A percentile compares a stretch with the other conserved stretches of the same genome.
phyloP scores from a whole-genome alignment of 129 eudicot genomes.

The carrot (Daucus carota) region DNA sequence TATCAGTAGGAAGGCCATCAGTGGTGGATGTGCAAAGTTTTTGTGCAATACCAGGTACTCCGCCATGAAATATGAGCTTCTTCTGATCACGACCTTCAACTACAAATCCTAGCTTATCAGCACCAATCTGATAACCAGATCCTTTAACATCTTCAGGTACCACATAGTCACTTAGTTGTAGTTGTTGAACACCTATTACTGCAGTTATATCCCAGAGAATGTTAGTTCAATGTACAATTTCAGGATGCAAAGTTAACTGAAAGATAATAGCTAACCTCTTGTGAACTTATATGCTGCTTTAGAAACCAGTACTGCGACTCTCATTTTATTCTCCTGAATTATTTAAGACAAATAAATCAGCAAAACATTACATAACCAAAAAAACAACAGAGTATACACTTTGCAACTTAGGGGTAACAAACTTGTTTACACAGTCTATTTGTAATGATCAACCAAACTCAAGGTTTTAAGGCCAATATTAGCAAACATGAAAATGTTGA shows the following conservation, averaged over 20 bases:
- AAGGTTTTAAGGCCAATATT: too few relatives aligned
- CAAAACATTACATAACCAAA: background rate
- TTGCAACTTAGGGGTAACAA: background rate
- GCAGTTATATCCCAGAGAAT: background rate
- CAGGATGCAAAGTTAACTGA: background rate
- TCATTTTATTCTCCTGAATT: constrained; percentile 36
- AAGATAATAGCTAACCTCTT: constrained; percentile 19
- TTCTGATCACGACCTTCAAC: constrained; percentile 29
- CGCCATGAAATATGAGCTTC: constrained; percentile 31
- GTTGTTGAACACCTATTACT: constrained; percentile 9
- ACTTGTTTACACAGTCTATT: background rate
- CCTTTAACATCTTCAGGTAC: constrained; percentile 41
- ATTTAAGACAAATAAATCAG: background rate
- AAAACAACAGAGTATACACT: background rate
- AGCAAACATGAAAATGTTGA: too few relatives aligned
- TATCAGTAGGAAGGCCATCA: constrained; percentile 20
- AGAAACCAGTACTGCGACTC: constrained; percentile 50
- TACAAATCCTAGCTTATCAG: constrained; percentile 30
- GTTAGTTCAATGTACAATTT: background rate
- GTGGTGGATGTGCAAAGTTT: constrained; percentile 23
- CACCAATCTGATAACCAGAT: constrained; percentile 41
- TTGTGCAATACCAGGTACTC: constrained; percentile 24
- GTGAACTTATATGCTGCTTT: constrained; percentile 55
- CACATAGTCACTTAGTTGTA: constrained; percentile 31
- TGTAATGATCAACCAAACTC: too few relatives aligned